Base-by-base conservation (phyloP, 169 alveolate genomes). In the Cryptosporidium sp. region DNA sequence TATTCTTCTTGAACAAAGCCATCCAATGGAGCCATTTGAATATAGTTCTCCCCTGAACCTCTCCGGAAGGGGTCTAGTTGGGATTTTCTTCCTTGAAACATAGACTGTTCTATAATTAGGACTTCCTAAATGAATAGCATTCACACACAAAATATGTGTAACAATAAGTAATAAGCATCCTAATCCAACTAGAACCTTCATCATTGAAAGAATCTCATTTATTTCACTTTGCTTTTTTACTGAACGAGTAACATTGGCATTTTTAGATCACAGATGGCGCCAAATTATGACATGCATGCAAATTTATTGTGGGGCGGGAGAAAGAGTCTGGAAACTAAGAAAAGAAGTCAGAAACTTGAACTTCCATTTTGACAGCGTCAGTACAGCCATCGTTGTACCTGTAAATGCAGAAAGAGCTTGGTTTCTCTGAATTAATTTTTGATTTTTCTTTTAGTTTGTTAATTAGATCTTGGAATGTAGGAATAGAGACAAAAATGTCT, bases 331-430 rank as follows among this genome's bases (percentile, higher is more conserved):
- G 56, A 21, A 14, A 23, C 51, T 31, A 65, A n/a, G 26, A 7
- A 23, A 65, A 65, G 51, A 75, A 52, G 72, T 75, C 86, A 2
- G 73, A 53, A 42, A 75, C 45, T 21, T 35, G 37, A 35, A 75
- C 72, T 26, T 75, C 62, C 70, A 75, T 53, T 23, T 58, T 53
- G 10, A 75, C 86, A n/a, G 86, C 86, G 31, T 75, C 53, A 18
- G 70, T 75, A 23, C 69, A 56, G 31, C 86, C 86, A 42, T 75
- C 86, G 21, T 75, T 75, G 42, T 53, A 75, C 48, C 52, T 33
- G 58, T 75, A 75, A 33, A 48, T 70, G 18, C 84, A 70, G 39
- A 29, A 26, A 2, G 26, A 23, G 62, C 3, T 70, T 16, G 84
- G 37, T 21, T 23, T 70, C 39, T 35, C 10, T 9, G 39, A 29